Base-by-base conservation (phyloP, 2,329 filamentous ascomycete genomes). In the Xylariaceae sp. region DNA sequence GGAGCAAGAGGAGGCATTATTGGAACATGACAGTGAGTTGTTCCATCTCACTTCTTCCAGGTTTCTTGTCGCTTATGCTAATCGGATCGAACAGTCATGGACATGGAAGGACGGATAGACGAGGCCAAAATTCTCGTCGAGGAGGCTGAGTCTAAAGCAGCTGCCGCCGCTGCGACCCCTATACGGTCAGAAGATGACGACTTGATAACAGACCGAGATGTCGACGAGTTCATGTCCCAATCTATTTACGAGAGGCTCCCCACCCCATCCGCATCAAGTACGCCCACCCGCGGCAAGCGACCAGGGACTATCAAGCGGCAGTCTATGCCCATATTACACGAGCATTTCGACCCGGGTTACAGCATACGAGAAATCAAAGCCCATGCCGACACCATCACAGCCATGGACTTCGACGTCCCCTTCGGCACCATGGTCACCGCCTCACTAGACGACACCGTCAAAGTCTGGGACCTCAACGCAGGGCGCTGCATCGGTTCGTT, bases 161-260 rank as follows among this genome's bases (percentile, higher is more conserved):
- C n/a, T n/a, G 67, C 73, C 53, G 70, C 74, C 42, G 66, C 73
- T 54, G 70, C 74, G 42, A 73, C 75, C 2, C 70, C 73, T 2
- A 72, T 71, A 14, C 74, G 74, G 50, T 72, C 76, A 22, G 57
- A 63, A 12, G 77, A 79, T 41, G 72, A 76, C 37, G 78, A 80
- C 50, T 62, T 75, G 6, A 72, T 73, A 20, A 71, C 72, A 27
- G 75, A 75, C 52, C 68, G 72, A 47, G 72, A 75, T 40, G 71
- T 76, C 27, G 68, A 74, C 33, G 77, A 75, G 1, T 98, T 97
- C 72, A 97, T 97, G 93, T 96, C 93, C 3, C 89, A 96, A 66
- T 96, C 91, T 11, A 88, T 98, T 56, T 98, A 97, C 65, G 87
- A 94, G 56, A 96, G 96, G 67, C 72, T 98, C 7, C 88, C 91